Evolutionary conservation across 2,329 filamentous ascomycete species (phyloP), one percentile per base, ranked within the genome.

Genomic region (Nemania diffusa): DNA sequence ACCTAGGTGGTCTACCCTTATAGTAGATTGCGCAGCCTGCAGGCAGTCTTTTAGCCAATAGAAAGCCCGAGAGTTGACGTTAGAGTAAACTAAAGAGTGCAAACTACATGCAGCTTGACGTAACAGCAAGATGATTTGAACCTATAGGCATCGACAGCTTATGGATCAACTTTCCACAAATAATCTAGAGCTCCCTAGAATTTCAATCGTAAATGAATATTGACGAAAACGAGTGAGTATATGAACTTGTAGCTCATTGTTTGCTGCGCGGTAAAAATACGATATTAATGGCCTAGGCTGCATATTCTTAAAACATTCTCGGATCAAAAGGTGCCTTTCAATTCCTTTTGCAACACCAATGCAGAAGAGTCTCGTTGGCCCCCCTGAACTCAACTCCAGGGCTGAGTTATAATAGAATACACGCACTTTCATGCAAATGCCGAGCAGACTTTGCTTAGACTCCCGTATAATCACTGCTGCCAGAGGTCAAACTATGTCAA

Each of bases 371-470:
- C 46, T 52, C 17, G 44, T 67, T 50, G 42, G 37, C 48, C 37
- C 64, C 5, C 34, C 9, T 51, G 40, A 57, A 51, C 29, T 60
- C 26, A 22, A 32, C 26, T 44, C 51, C 24, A 27, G 40, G 53
- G 29, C 59, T 59, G 22, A 57, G 42, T 59, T 65, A 65, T 55
- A 40, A 59, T 70, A 70, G 60, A 70, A 63, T 70, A 70, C 68
- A 70, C 68, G 57, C 62, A 64, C 64, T 64, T 55, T 26, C 52
- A 68, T 64, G 63, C 68, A 59, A 50, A 60, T 55, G 11, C 56
- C 40, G 55, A 62, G 61, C 53, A 65, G 60, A 44, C 37, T 48
- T 52, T 57, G 53, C 57, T 32, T 58, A 9, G 3, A 20, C 53
- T 57, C 50, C 27, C 27, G 15, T 48, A 42, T 50, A 42, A 20